Evolutionary conservation across 2,329 filamentous ascomycete species (phyloP).

Genomic region (Clarireedia paspali): DNA sequence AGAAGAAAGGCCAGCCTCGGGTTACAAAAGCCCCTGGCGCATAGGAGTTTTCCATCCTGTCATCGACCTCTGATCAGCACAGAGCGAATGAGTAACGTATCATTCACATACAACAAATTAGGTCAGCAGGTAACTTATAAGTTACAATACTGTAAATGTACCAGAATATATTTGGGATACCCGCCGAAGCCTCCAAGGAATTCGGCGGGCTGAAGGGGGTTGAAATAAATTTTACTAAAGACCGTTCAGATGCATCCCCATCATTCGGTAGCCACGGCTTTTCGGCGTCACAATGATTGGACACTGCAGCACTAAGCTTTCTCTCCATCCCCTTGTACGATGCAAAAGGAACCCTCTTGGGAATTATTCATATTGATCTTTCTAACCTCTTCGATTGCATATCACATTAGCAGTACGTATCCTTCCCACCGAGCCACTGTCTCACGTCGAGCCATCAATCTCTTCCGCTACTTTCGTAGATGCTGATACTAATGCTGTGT

Average conservation of each 20-base stretch:
- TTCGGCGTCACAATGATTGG: constrained; percentile 1
- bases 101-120: no score
- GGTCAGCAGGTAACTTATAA: no score
- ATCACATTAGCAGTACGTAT: not conserved
- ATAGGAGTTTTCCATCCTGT: not conserved
- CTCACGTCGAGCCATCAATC: not conserved
- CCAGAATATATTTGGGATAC: not conserved
- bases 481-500: not conserved
- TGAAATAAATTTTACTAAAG: not conserved
- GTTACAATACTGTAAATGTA: not conserved
- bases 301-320: not conserved
- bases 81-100: no score
- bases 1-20: not conserved
- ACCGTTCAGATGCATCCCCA: constrained; percentile 1
- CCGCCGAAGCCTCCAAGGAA: not conserved
- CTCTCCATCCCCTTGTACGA: not conserved
- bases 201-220: not conserved
- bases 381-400: not conserved
- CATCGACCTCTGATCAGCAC: not conserved
- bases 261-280: constrained; percentile 5
- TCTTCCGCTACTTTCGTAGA: not conserved
- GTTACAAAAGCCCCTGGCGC: not conserved
- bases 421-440: not conserved
- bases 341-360: not conserved
- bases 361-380: not conserved